These are phyloP conservation scores for Xerocomellus amylosporus DNA, from an alignment of 768 basidiomycete genomes.

Conservation along the genomic window DNA sequence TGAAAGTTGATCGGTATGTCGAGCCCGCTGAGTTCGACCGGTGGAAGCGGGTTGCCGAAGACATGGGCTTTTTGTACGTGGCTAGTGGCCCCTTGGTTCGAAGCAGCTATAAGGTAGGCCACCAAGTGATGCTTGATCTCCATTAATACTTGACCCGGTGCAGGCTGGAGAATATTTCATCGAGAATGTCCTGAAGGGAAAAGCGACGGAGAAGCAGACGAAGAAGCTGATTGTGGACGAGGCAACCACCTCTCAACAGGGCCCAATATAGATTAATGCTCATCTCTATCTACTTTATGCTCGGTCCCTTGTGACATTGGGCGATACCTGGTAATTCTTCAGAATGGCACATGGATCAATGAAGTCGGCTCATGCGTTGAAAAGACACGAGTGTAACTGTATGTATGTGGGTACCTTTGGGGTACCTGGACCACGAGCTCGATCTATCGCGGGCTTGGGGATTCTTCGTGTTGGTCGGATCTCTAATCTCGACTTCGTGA, in stretches of 20 bases:
- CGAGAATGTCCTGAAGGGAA: conserved; percentile 79
- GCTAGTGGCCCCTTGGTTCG: conserved; percentile 95
- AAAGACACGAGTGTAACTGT: neutral
- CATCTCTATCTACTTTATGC: neutral
- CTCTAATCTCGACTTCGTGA: too few relatives aligned
- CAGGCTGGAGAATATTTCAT: conserved; percentile 97
- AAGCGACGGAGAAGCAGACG: conserved; percentile 43
- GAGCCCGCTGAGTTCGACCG: conserved; percentile 88
- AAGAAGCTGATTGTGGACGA: conserved; percentile 32
- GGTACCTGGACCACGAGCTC: too few relatives aligned
- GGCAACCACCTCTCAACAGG: conserved; percentile 1
- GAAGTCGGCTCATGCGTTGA: neutral
- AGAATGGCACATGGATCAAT: neutral
- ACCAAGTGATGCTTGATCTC: neutral
- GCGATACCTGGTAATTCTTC: conserved; percentile 4
- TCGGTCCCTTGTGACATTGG: neutral
- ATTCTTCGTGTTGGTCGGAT: too few relatives aligned
- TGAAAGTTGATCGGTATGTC: conserved; percentile 98
- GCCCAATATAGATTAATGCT: conserved; percentile 1
- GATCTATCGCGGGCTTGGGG: too few relatives aligned
- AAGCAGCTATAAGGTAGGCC: conserved; percentile 90
- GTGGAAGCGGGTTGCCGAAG: conserved; percentile 89
- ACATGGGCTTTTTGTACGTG: conserved; percentile 95
- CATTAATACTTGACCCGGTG: conserved; percentile 2
- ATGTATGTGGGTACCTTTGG: too few relatives aligned